These are phyloP conservation scores for Calonectria naviculata DNA, from an alignment of 2,329 filamentous ascomycete species.

Conservation along the genomic window DNA sequence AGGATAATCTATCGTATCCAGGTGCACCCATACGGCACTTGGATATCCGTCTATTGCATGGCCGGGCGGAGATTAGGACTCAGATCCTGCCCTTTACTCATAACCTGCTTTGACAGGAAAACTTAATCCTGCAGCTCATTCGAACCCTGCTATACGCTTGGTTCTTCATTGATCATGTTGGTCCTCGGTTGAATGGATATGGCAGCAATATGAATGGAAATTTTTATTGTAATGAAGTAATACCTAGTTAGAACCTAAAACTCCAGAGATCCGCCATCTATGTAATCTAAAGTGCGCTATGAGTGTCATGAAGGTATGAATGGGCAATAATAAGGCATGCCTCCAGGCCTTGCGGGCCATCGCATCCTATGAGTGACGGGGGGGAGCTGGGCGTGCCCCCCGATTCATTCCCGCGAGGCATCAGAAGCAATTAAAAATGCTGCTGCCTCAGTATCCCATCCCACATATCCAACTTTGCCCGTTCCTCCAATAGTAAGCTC, in stretches of 20 bases:
- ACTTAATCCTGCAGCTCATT: neutral
- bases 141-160: too few relatives aligned
- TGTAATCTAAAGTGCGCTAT: slow-evolving; percentile 10
- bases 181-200: neutral
- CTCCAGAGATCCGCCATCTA: slow-evolving; percentile 20
- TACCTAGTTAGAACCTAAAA: slow-evolving; percentile 24
- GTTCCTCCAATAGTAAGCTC: slow-evolving; percentile 16
- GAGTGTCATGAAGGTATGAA: neutral
- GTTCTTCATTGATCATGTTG: neutral
- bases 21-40: neutral
- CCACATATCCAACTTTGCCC: slow-evolving; percentile 33
- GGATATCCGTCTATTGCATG: neutral
- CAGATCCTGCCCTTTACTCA: neutral
- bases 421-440: slow-evolving; percentile 18
- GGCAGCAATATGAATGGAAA: neutral
- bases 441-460: slow-evolving; percentile 22
- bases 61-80: neutral
- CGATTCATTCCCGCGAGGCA: neutral
- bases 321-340: neutral
- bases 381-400: neutral
- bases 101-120: neutral
- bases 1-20: neutral
- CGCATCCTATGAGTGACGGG: slow-evolving; percentile 4
- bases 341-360: neutral
- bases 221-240: slow-evolving; percentile 16